A percentile compares a stretch with the other conserved stretches of the same genome.
phyloP scores from a whole-genome alignment of 805 yeast species.

The Kuraishia hungarica region DNA sequence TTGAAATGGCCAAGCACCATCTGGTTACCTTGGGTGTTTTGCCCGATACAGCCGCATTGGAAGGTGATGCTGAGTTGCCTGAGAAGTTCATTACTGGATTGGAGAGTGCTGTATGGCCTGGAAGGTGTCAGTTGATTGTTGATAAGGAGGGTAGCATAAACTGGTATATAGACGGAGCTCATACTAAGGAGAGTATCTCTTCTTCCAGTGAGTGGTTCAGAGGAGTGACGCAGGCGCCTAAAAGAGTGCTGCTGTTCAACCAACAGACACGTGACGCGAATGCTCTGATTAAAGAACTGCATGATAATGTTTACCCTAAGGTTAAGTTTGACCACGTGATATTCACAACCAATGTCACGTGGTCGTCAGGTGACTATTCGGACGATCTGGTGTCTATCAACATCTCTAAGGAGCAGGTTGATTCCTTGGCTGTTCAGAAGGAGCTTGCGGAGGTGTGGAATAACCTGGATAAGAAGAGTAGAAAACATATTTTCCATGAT shows the following conservation, averaged over 20 bases:
- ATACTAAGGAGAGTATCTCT: slow-evolving; percentile 77
- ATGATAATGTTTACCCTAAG: slow-evolving; percentile 28
- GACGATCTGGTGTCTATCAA: slow-evolving; percentile 82
- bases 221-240: slow-evolving; percentile 19
- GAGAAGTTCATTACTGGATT: slow-evolving; percentile 50
- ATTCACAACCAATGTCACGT: slow-evolving; percentile 88
- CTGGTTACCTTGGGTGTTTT: slow-evolving; percentile 34
- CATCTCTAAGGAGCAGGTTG: slow-evolving; percentile 70
- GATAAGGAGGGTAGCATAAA: slow-evolving; percentile 35
- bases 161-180: slow-evolving; percentile 97
- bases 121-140: slow-evolving; percentile 74
- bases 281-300: slow-evolving; percentile 48
- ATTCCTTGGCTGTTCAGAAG: slow-evolving; percentile 74
- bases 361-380: slow-evolving; percentile 74
- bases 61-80: slow-evolving; percentile 26
- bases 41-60: slow-evolving; percentile 5
- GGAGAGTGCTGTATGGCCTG: slow-evolving; percentile 78
- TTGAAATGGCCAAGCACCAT: slow-evolving; percentile 57
- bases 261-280: slow-evolving; percentile 90
- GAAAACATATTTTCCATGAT: slow-evolving; percentile 49
- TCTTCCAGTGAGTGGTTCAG: slow-evolving; percentile 82
- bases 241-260: slow-evolving; percentile 65
- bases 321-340: slow-evolving; percentile 64
- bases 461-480: slow-evolving; percentile 31
- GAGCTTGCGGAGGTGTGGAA: slow-evolving; percentile 66